Base-by-base conservation (phyloP, 331 rosid genomes). In the Erythrophleum ivorense region DNA sequence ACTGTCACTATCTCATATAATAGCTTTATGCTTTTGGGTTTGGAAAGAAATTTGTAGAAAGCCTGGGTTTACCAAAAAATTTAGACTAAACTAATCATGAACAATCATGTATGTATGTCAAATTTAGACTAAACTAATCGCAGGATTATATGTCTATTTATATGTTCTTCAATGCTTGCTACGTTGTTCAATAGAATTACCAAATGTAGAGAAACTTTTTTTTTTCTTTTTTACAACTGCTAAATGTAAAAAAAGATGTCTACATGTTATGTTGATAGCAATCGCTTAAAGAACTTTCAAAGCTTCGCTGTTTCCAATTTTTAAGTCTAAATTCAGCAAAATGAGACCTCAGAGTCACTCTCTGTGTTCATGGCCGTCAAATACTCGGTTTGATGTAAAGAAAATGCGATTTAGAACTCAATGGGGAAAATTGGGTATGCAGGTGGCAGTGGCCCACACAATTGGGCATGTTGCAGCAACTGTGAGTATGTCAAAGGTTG, bases 401-500 rank as follows among this genome's bases (percentile, higher is more conserved):
- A 9, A 63, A 46, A 13, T 33, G 36, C 14, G 21, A 3, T 63
- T 33, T 33, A 13, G 46, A 40, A 34, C 70, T 63, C 70, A 63
- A 46, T 14, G 45, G 50, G 45, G 43, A 7, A 34, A 63, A 14
- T 63, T 52, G 70, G 65, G 57, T 31, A 13, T 80, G 48, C 76
- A 92, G 97, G 97, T 93, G 79, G 96, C 97, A 0, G 90, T 93
- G 83, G 92, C 92, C 4, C 97, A 89, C 81, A 89, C 97, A 75
- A 88, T 91, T 64, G 97, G 96, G 60, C 97, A 93, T 81, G 97
- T 91, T 40, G 96, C 97, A 69, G 96, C 94, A 16, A 93, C 96
- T 3, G 92, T 91, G 80, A 93, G 97, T 14, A 93, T 93, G 97
- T 88, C 97, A 34, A 93, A 93, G 81, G 96, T 93, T 71, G 95